Evolutionary conservation across 2,329 filamentous ascomycete genomes (phyloP).

Genomic region (Colletotrichum chrysophilum): DNA sequence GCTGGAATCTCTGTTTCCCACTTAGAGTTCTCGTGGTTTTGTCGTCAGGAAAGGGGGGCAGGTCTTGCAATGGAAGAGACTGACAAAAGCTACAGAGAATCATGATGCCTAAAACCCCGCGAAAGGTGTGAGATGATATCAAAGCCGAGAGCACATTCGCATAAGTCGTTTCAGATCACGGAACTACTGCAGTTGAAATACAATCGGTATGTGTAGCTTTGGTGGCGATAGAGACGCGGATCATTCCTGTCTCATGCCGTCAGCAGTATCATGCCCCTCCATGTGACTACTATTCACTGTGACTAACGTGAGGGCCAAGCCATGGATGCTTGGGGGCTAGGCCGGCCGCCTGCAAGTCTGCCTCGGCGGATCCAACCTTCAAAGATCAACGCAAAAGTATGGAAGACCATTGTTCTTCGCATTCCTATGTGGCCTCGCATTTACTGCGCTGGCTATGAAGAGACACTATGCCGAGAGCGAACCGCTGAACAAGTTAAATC

Average conservation of each 20-base stretch:
- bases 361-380: background rate
- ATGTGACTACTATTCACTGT: background rate
- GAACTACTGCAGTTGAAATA: background rate
- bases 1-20: background rate
- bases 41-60: slow-evolving; percentile 1
- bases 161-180: background rate
- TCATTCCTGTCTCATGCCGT: background rate
- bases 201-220: background rate
- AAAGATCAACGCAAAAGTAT: background rate
- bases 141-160: background rate
- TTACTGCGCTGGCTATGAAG: background rate
- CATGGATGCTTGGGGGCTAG: background rate
- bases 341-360: background rate
- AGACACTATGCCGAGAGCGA: background rate
- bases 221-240: background rate
- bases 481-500: background rate
- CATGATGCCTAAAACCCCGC: background rate
- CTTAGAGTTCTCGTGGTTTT: background rate
- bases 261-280: background rate
- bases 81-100: background rate
- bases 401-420: background rate
- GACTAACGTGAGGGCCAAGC: background rate
- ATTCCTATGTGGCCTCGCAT: background rate
- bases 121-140: background rate
- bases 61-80: background rate